Evolutionary conservation across 2,329 filamentous ascomycete genomes (phyloP), one percentile per base, ranked within the genome.

Genomic region (Sclerotinia minor): DNA sequence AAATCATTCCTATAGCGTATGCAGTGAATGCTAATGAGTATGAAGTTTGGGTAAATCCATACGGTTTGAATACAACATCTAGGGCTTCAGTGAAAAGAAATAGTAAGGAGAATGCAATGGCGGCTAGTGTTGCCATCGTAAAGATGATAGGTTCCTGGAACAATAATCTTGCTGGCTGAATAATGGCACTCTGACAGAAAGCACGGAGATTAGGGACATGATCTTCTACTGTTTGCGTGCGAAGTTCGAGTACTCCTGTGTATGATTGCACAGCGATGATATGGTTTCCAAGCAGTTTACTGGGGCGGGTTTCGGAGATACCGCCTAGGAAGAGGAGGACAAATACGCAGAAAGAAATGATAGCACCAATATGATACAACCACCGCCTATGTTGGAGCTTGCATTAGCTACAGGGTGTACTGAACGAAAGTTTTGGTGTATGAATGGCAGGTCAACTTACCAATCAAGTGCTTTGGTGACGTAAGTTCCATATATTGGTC

Each of bases 71-170:
- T 4, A 83, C 77, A 0, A 76, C 71, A 0, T 76, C 75, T 0
- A 83, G 71, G 0, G 79, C 77, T 74, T 83, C 81, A 0, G 81
- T 80, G 70, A 83, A 82, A 4, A 83, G 78, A 69, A 83, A 84
- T 35, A 83, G 79, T n/a, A 83, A 74, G 0, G 78, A 80, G 70
- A 80, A 82, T 8, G 79, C 78, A 21, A 80, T 73, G 11, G 79
- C 79, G 11, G 77, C 80, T 70, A 83, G 80, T 29, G 81, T 74
- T 0, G 81, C 77, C 15, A 80, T 77, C 19, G 79, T 72, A 49
- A 80, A 77, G 38, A 84, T 79, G 50, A 84, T 79, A 1, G 82
- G 82, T 64, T 84, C 81, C 2, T 79, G 81, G 70, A 79, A 78
- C 67, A 83, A 79, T 8, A 84, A 77, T 8, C 74, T 75, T 2